Conservation (phyloP, 768 basidiomycete genomes). For the Trametes coccinea region DNA sequence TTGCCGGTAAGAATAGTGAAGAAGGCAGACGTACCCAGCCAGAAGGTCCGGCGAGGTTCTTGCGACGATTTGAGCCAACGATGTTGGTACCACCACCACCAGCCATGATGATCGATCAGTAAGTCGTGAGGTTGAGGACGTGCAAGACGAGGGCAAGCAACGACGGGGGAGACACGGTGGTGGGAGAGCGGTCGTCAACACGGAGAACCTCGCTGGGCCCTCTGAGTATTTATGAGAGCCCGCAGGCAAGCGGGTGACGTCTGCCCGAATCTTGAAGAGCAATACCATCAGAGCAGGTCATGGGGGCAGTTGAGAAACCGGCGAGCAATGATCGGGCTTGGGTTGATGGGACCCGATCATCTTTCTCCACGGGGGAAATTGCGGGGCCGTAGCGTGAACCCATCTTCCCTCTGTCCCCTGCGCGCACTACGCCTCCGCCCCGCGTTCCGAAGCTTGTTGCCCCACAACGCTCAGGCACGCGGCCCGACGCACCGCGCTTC, state of each 20-base stretch:
- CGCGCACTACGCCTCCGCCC: background rate
- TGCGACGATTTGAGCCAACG: slow-evolving; percentile 48
- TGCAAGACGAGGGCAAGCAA: background rate
- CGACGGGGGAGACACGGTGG: background rate
- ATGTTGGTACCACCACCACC: slow-evolving; percentile 41
- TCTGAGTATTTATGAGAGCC: slow-evolving; percentile 8
- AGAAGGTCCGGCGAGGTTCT: slow-evolving; percentile 59
- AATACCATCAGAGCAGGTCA: slow-evolving; percentile 8
- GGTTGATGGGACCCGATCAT: background rate
- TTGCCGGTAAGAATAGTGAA: background rate
- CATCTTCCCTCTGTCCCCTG: background rate
- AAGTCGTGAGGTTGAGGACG: background rate
- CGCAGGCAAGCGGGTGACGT: slow-evolving; percentile 2
- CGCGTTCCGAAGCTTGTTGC: background rate
- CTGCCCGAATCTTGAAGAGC: background rate
- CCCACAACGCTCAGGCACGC: background rate
- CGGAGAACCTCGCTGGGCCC: background rate
- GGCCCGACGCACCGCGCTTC: background rate
- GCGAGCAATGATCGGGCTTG: background rate
- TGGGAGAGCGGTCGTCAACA: background rate
- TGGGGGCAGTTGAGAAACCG: slow-evolving; percentile 1
- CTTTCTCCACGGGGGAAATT: slow-evolving; percentile 10
- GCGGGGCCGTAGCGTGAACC: slow-evolving; percentile 5
- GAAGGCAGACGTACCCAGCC: slow-evolving; percentile 53
- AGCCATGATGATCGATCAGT: slow-evolving; percentile 38